Evolutionary conservation across 1,284 basidiomycete genomes (phyloP).

Genomic region (Fomitopsis betulina): DNA sequence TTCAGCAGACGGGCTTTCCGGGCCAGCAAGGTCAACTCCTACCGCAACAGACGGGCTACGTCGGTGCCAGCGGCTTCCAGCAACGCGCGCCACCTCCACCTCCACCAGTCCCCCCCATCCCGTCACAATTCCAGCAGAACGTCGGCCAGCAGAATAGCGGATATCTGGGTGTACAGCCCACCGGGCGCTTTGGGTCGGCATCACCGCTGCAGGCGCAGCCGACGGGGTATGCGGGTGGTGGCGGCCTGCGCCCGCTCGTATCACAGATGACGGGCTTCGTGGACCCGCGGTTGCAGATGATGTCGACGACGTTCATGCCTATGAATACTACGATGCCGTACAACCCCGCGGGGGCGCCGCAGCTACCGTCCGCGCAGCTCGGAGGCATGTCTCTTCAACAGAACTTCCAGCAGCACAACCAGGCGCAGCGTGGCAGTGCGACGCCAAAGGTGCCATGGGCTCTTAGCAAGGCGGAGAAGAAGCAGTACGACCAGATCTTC

Average conservation of each 20-base stretch:
- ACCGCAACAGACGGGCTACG: constrained; percentile 46
- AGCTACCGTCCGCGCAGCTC: constrained; percentile 50
- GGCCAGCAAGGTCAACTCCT: constrained; percentile 21
- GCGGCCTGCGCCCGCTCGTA: constrained; percentile 45
- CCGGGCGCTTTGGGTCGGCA: constrained; percentile 44
- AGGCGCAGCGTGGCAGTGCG: constrained; percentile 64
- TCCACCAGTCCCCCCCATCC: constrained; percentile 57
- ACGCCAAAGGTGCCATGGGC: constrained; percentile 87
- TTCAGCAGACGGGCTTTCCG: constrained; percentile 33
- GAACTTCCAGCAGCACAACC: constrained; percentile 77
- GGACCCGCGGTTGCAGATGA: constrained; percentile 80
- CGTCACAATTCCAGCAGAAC: constrained; percentile 51
- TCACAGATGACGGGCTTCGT: constrained; percentile 81
- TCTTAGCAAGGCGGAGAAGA: constrained; percentile 88
- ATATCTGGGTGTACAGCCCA: constrained; percentile 38
- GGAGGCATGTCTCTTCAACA: constrained; percentile 60
- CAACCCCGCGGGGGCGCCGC: constrained; percentile 55
- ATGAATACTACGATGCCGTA: constrained; percentile 61
- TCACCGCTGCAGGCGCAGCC: constrained; percentile 49
- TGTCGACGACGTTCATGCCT: constrained; percentile 87
- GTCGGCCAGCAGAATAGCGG: constrained; percentile 26
- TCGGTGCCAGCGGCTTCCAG: constrained; percentile 40
- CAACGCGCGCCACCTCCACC: constrained; percentile 47
- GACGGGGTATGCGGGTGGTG: constrained; percentile 51
- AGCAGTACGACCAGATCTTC: constrained; percentile 96